phyloP scores from a whole-genome alignment of 495 filamentous ascomycete species.

The Podospora conica region DNA sequence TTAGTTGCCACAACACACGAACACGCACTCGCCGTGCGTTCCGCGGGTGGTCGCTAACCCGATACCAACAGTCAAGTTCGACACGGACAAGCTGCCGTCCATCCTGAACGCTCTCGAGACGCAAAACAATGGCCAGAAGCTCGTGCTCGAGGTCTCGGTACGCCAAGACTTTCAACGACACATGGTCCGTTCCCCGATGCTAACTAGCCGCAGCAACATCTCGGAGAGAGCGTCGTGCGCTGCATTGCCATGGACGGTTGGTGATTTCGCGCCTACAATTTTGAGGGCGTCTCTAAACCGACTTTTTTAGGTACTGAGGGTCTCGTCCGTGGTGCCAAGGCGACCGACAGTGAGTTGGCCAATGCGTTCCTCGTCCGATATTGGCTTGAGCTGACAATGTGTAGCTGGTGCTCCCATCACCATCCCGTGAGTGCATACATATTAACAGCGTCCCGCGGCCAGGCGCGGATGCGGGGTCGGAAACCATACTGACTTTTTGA shows the following conservation, averaged over 20 bases:
- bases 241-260: conserved; percentile 99
- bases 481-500: not conserved
- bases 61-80: conserved; percentile 68
- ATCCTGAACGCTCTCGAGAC: conserved; percentile 97
- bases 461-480: not conserved
- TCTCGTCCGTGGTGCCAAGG: conserved; percentile 83
- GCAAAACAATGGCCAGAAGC: conserved; percentile 85
- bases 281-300: conserved; percentile 24
- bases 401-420: conserved; percentile 82
- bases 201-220: conserved; percentile 79
- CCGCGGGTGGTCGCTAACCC: conserved; percentile 19
- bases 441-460: not conserved
- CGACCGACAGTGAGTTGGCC: conserved; percentile 56
- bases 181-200: conserved; percentile 12
- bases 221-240: conserved; percentile 98
- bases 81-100: conserved; percentile 84
- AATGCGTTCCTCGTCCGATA: not conserved
- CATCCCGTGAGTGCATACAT: conserved; percentile 54
- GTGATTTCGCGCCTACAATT: conserved; percentile 29
- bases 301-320: conserved; percentile 81
- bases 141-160: conserved; percentile 95
- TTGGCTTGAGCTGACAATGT: conserved; percentile 13
- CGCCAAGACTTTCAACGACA: conserved; percentile 29
- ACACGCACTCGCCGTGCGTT: conserved; percentile 4
- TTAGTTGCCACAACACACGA: conserved; percentile 39